Evolutionary conservation across 805 yeast species (phyloP).

Genomic region (Barnettozyma sucrosica): DNA sequence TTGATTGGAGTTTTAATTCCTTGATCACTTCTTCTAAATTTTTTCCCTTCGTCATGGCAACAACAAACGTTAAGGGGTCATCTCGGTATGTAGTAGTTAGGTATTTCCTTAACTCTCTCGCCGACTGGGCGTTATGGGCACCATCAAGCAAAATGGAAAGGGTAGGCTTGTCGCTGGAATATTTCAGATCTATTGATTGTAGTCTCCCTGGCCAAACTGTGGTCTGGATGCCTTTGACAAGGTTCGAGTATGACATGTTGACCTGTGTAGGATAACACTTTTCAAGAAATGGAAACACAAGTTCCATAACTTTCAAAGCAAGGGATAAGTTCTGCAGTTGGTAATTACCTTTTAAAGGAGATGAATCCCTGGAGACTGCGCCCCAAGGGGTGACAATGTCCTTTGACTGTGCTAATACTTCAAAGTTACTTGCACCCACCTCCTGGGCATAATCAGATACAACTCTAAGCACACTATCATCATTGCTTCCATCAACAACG

Average conservation of each 20-base stretch:
- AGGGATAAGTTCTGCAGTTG: constrained; percentile 67
- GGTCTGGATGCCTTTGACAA: constrained; percentile 44
- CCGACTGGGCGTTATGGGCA: constrained; percentile 88
- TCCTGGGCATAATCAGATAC: constrained; percentile 34
- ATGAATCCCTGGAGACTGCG: constrained; percentile 22
- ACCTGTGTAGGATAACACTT: constrained; percentile 21
- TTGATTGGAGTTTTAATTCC: constrained; percentile 37
- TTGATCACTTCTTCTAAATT: constrained; percentile 44
- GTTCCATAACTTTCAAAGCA: constrained; percentile 52
- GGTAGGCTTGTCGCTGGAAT: constrained; percentile 16
- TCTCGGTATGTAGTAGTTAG: constrained; percentile 29
- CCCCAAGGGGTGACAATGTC: constrained; percentile 30
- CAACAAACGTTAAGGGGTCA: constrained; percentile 40
- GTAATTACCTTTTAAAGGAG: constrained; percentile 68
- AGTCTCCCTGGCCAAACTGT: constrained; percentile 88
- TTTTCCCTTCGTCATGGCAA: constrained; percentile 77
- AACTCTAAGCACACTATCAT: constrained; percentile 40
- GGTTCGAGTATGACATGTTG: constrained; percentile 28
- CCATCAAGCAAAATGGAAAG: constrained; percentile 66
- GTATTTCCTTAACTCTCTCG: constrained; percentile 59
- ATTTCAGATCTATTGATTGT: constrained; percentile 41
- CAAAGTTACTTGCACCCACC: constrained; percentile 26
- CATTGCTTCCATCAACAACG: constrained; percentile 70
- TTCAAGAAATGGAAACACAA: constrained; percentile 23
- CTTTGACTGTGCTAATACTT: constrained; percentile 12